Conservation (phyloP, 768 basidiomycete genomes). For the Pleurotus cornucopiae region DNA sequence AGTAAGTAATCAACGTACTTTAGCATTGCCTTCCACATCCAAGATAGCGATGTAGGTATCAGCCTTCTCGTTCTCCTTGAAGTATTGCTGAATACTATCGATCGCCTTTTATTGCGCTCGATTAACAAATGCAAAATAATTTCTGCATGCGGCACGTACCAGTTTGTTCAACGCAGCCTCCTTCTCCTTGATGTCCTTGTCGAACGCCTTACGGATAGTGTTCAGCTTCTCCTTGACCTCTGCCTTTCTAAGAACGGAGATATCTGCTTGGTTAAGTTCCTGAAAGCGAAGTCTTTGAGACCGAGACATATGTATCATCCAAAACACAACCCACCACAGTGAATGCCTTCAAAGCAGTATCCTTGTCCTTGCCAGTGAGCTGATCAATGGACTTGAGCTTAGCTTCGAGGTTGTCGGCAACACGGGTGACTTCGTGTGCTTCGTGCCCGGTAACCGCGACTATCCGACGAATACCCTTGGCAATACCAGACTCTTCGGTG, state of each 20-base stretch:
- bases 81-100: conserved; percentile 66
- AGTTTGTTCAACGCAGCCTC: conserved; percentile 74
- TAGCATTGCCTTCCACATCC: conserved; percentile 80
- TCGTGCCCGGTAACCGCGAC: conserved; percentile 94
- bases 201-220: conserved; percentile 73
- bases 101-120: conserved; percentile 45
- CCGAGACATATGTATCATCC: neutral
- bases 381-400: conserved; percentile 60
- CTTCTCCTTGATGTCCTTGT: conserved; percentile 80
- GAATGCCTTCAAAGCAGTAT: conserved; percentile 79
- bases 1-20: conserved; percentile 40
- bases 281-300: conserved; percentile 22
- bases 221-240: conserved; percentile 72
- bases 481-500: conserved; percentile 93
- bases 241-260: conserved; percentile 81
- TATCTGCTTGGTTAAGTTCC: conserved; percentile 88
- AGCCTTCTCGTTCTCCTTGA: conserved; percentile 71
- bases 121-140: neutral
- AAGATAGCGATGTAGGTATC: conserved; percentile 67
- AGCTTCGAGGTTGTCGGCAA: conserved; percentile 58
- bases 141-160: conserved; percentile 35
- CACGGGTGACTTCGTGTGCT: conserved; percentile 74
- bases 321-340: conserved; percentile 50
- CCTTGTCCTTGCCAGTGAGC: conserved; percentile 75
- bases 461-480: conserved; percentile 94